Base-by-base conservation (phyloP, 2,329 filamentous ascomycete species). In the Fusarium ramigenum region DNA sequence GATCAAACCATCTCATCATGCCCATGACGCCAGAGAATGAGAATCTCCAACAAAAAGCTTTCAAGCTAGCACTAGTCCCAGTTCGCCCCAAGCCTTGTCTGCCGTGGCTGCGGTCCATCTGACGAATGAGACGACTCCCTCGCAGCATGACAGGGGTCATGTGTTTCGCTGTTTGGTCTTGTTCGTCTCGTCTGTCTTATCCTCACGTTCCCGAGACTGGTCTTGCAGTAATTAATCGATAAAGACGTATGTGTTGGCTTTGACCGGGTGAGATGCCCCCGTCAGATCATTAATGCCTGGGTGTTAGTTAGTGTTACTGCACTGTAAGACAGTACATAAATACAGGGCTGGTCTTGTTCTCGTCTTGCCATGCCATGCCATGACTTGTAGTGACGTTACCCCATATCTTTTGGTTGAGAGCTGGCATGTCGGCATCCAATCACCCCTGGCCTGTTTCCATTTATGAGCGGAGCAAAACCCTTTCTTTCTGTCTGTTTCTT, bases 21-120 rank as follows among this genome's bases (percentile, higher is more conserved):
- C 37, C 46, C 57, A 69, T 69, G 66, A 69, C 66, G 63, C 63
- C 46, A 60, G 60, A 70, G 28, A 42, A 44, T 50, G 40, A 59
- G 72, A 72, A 72, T 70, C 70, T 73, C 70, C 70, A 73, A 73
- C 65, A 68, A 69, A 70, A 73, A 58, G 69, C 65, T 73, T 73
- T 65, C 57, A 62, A 53, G 57, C 70, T 73, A 73, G 66, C 37
- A 70, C 60, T 66, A 68, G 68, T 46, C 57, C 56, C 63, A 69
- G 65, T 50, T 72, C 50, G 62, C 63, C 46, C 54, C 61, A 70
- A 69, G 70, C 69, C 70, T 66, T 73, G 70, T 73, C 65, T 73
- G 60, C 70, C 70, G 70, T 66, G 32, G 36, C 62, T 44, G 54
- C 64, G 58, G 37, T 43, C 56, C 43, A 43, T 40, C 14, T 54